Evolutionary conservation across 192 early-diverging fungal genomes (phyloP), one percentile per base, ranked within the genome.

Genomic region (Allomyces macrogynus): DNA sequence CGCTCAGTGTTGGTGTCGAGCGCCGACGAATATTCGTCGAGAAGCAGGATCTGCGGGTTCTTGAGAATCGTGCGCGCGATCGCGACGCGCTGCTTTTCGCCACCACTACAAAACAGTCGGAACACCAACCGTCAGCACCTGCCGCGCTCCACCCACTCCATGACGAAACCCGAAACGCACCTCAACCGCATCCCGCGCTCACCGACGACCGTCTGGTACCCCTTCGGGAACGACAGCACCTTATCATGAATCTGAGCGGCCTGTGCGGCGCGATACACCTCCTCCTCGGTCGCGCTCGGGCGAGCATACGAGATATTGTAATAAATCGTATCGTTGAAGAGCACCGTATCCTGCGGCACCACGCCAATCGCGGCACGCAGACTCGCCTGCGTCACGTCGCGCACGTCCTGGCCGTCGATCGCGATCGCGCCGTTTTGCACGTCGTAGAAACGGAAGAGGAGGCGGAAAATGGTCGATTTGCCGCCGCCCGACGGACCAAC

Each of bases 21-120:
- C 22, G 92, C 90, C 23, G 87, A 87, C 18, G 93, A 95, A 0
- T 92, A 93, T 70, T 96, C 95, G 73, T 97, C 95, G 68, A 95
- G 75, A 43, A 94, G 81, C 63, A 93, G 78, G 43, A 92, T 71
- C 11, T 68, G 68, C 43, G 74, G 80, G 61, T 81, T 74, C 73
- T 91, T 92, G 42, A 92, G 64, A 43, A 92, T 73, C 1, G 89
- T 92, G 22, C 89, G 69, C 18, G 89, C 89, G 72, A 92, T 91
- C 22, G 89, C 89, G 9, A 92, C 81, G 42, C 89, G 75, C 72
- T 92, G 89, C 75, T 85, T 78, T 64, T 84, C 76, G 14, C 80
- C 81, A 16, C 78, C 80, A 69, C 67, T 67, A 23, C 75, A 68
- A 43, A 16, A 24, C 16, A 66, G 8, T 24, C 44, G 7, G 10